Conservation (phyloP, 2,329 filamentous ascomycete species). For the Diplodia scrobiculata region DNA sequence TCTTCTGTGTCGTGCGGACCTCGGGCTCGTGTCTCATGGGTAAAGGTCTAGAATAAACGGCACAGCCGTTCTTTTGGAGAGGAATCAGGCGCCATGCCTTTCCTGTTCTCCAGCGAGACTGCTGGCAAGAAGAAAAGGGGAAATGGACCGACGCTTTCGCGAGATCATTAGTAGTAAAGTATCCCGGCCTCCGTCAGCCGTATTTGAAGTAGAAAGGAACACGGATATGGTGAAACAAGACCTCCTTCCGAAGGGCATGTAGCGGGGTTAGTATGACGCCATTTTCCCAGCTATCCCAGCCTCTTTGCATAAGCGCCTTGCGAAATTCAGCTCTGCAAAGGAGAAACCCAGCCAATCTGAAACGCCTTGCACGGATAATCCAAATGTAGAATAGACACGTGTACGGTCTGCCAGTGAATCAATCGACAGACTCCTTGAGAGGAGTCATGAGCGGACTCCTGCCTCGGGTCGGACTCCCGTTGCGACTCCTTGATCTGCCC, state of each 20-base stretch:
- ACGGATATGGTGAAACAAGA: constrained; percentile 18
- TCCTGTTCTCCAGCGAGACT: not conserved
- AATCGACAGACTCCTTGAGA: constrained; percentile 44
- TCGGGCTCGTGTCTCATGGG: constrained; percentile 3
- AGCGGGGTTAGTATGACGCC: constrained; percentile 14
- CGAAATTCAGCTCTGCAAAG: not conserved
- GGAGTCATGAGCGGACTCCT: constrained; percentile 44
- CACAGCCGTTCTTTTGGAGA: constrained; percentile 3
- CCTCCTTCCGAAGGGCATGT: not conserved
- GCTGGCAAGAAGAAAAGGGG: not conserved
- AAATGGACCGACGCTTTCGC: not conserved
- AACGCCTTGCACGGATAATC: constrained; percentile 11
- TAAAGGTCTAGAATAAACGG: constrained; percentile 6
- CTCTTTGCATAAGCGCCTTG: constrained; percentile 16
- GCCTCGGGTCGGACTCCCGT: constrained; percentile 53
- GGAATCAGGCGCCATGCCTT: too few relatives aligned
- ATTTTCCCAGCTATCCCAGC: constrained; percentile 18
- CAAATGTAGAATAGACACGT: constrained; percentile 11
- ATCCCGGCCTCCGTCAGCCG: constrained; percentile 16
- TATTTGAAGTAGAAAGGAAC: constrained; percentile 7
- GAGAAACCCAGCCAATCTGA: constrained; percentile 10
- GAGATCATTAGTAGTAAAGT: constrained; percentile 8
- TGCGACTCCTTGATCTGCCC: constrained; percentile 56
- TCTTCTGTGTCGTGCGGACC: constrained; percentile 6
- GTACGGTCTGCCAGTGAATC: constrained; percentile 29